phyloP scores from a whole-genome alignment of 148 eudicot species.

The Pouteria glomerata region DNA sequence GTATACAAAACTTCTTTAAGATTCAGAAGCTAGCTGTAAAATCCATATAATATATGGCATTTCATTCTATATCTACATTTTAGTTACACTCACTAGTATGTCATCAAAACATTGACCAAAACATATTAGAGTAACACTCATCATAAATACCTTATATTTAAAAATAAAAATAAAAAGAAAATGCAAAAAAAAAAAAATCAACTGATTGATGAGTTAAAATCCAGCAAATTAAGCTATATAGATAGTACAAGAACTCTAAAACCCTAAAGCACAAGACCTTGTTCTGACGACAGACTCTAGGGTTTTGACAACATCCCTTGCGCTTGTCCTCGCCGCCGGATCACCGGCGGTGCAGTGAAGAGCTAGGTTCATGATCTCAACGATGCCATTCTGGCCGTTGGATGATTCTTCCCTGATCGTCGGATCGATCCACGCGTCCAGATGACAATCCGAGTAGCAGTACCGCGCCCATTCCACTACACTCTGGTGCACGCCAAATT shows the following conservation, averaged over 20 bases:
- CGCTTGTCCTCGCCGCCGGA: slow-evolving; percentile 53
- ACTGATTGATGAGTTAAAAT: neutral
- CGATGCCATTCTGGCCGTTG: slow-evolving; percentile 40
- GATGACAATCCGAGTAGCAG: slow-evolving; percentile 80
- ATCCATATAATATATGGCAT: slow-evolving; percentile 3
- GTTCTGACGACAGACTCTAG: slow-evolving; percentile 37
- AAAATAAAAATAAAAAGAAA: neutral
- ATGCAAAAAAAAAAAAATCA: neutral
- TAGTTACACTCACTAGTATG: slow-evolving; percentile 24
- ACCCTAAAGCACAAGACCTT: slow-evolving; percentile 34
- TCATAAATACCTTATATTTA: slow-evolving; percentile 3
- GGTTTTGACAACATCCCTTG: slow-evolving; percentile 48
- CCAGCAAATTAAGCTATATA: slow-evolving; percentile 7
- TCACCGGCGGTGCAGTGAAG: slow-evolving; percentile 67
- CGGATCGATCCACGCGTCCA: slow-evolving; percentile 73
- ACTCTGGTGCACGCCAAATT: slow-evolving; percentile 44
- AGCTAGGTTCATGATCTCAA: slow-evolving; percentile 69
- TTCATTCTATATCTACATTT: slow-evolving; percentile 24
- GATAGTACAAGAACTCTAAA: slow-evolving; percentile 29
- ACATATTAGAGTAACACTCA: slow-evolving; percentile 21
- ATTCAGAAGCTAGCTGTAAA: neutral
- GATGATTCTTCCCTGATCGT: slow-evolving; percentile 19
- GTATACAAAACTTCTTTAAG: neutral
- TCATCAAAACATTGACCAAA: slow-evolving; percentile 16
- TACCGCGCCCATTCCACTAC: slow-evolving; percentile 71